Evolutionary conservation across 192 early-diverging fungal genomes (phyloP).

Genomic region (Gigaspora rosea): DNA sequence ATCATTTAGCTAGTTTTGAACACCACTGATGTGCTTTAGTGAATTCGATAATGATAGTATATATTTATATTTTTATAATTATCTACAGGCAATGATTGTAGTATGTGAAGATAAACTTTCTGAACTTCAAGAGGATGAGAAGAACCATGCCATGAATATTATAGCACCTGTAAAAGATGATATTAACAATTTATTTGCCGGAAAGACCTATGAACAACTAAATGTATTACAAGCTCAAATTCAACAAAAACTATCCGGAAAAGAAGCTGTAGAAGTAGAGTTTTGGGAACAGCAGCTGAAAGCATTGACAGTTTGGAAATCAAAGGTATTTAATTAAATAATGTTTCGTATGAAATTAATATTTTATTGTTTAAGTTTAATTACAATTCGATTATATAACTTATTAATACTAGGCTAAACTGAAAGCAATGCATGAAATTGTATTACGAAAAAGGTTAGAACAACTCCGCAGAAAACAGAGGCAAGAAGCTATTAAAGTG

Average conservation of each 20-base stretch:
- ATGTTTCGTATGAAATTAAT: background rate
- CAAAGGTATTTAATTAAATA: conserved; percentile 51
- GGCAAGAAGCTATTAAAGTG: conserved; percentile 56
- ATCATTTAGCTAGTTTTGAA: too few relatives aligned
- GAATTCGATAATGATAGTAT: background rate
- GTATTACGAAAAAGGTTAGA: conserved; percentile 74
- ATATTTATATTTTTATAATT: background rate
- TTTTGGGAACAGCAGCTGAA: conserved; percentile 90
- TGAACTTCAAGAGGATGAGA: conserved; percentile 40
- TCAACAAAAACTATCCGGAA: conserved; percentile 64
- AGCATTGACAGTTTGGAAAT: conserved; percentile 78
- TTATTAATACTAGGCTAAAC: conserved; percentile 47
- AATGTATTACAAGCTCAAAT: conserved; percentile 74
- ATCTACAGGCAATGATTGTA: conserved; percentile 64
- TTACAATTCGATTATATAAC: background rate
- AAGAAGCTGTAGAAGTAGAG: conserved; percentile 83
- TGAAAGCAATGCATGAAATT: conserved; percentile 78
- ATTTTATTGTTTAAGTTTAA: too few relatives aligned
- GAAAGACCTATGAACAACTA: conserved; percentile 78
- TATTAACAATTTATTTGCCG: conserved; percentile 66
- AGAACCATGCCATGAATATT: conserved; percentile 38
- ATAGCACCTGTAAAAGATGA: conserved; percentile 59
- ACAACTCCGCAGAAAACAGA: conserved; percentile 64
- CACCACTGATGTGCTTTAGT: background rate
- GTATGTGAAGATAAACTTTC: conserved; percentile 73